These are phyloP conservation scores for Yarrowia keelungensis DNA, from an alignment of 805 yeast species.

Conservation along the genomic window DNA sequence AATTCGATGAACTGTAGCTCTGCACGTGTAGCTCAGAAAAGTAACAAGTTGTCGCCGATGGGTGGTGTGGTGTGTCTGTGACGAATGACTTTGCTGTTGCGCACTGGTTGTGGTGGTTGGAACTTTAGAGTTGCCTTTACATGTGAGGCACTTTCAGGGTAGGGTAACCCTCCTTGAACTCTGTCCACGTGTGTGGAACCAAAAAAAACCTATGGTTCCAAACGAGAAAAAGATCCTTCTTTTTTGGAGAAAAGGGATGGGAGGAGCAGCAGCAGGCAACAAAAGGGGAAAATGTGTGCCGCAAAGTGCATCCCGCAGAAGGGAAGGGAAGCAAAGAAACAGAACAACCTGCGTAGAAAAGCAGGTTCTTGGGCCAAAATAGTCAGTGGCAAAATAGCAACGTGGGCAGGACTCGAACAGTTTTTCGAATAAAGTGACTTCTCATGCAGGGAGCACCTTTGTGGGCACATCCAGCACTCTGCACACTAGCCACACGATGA, in stretches of 20 bases:
- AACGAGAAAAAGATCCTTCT: background rate
- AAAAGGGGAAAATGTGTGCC: too few relatives aligned
- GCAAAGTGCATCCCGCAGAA: too few relatives aligned
- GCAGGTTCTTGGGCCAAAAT: too few relatives aligned
- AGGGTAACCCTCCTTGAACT: slow-evolving; percentile 33
- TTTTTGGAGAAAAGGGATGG: too few relatives aligned
- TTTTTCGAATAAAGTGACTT: background rate
- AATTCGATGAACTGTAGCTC: slow-evolving; percentile 35
- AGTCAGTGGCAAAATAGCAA: too few relatives aligned
- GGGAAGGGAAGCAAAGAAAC: background rate
- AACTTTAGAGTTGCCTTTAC: slow-evolving; percentile 30
- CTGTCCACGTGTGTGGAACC: slow-evolving; percentile 37
- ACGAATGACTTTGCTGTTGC: slow-evolving; percentile 37
- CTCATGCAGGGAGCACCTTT: background rate
- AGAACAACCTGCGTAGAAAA: too few relatives aligned
- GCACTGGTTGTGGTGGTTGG: slow-evolving; percentile 36
- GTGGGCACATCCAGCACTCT: too few relatives aligned
- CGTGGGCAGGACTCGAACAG: slow-evolving; percentile 13
- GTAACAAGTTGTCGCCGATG: slow-evolving; percentile 23
- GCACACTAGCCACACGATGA: too few relatives aligned
- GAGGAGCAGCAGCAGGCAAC: too few relatives aligned
- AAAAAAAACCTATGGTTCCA: background rate
- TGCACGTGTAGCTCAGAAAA: slow-evolving; percentile 36
- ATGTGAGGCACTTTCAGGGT: slow-evolving; percentile 38
- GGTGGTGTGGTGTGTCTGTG: slow-evolving; percentile 36